phyloP scores from a whole-genome alignment of 2,329 filamentous ascomycete species.

The Stromatinia cepivora region DNA sequence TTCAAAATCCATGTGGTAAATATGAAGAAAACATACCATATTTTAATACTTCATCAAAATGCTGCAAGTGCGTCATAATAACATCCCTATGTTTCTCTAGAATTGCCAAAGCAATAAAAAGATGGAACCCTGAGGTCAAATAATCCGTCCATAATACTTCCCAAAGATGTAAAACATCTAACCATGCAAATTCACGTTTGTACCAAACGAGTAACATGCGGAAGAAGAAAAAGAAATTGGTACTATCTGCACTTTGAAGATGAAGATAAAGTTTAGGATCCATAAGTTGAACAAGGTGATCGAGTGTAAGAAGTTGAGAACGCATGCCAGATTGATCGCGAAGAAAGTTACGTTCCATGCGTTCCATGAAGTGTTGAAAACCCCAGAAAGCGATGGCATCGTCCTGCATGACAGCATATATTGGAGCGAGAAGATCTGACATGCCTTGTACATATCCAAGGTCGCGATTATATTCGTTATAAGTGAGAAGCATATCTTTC shows the following conservation, averaged over 20 bases:
- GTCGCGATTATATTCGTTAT: slow-evolving; percentile 96
- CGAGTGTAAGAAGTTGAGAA: slow-evolving; percentile 82
- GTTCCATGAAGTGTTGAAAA: slow-evolving; percentile 93
- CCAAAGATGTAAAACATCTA: slow-evolving; percentile 85
- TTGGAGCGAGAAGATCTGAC: slow-evolving; percentile 92
- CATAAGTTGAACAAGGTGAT: slow-evolving; percentile 95
- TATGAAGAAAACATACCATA: slow-evolving; percentile 63
- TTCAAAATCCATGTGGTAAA: neutral
- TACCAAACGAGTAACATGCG: slow-evolving; percentile 99
- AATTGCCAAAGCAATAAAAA: slow-evolving; percentile 92
- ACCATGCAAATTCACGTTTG: slow-evolving; percentile 93
- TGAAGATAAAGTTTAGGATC: slow-evolving; percentile 93
- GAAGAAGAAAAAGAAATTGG: slow-evolving; percentile 99
- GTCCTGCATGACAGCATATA: slow-evolving; percentile 97
- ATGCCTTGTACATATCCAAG: slow-evolving; percentile 98
- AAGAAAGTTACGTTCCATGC: slow-evolving; percentile 97
- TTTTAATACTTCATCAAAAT: slow-evolving; percentile 97
- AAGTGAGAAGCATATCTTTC: slow-evolving; percentile 98
- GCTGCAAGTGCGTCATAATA: slow-evolving; percentile 89
- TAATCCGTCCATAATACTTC: slow-evolving; percentile 94
- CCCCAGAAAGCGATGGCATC: slow-evolving; percentile 97
- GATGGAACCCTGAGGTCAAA: slow-evolving; percentile 82
- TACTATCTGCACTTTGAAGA: slow-evolving; percentile 85
- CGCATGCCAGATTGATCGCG: slow-evolving; percentile 97
- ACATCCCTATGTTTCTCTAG: slow-evolving; percentile 94